Evolutionary conservation across 2,329 filamentous ascomycete genomes (phyloP), one percentile per base, ranked within the genome.

Genomic region (Didymella segeticola): DNA sequence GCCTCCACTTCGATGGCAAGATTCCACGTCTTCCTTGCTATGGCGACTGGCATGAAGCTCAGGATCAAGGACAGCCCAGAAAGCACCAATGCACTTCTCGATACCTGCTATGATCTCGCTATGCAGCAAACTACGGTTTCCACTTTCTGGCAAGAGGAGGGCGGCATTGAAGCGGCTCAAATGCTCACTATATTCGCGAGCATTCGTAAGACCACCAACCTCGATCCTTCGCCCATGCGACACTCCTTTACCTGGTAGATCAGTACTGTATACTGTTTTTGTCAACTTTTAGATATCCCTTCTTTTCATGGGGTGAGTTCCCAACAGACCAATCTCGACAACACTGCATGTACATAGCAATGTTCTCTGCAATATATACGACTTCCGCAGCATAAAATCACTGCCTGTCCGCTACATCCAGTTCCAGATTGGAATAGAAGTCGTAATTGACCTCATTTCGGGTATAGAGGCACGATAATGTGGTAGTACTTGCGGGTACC

Each of bases 11-110:
- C 61, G 6, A 73, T 74, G 69, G 72, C 69, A 0, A 63, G 72
- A 11, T 74, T 73, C 38, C 70, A 72, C 31, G 70, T 74, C 11
- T 74, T 74, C 46, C 60, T 73, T 30, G 68, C 70, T 9, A 73
- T 73, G 72, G 69, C 72, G 0, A 63, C 71, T 20, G 70, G 69
- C 3, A 72, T 73, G 71, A 73, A 73, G 39, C 38, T 72, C 11
- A 56, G 72, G 3, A 70, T 72, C 41, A 64, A 61, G 22, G 67
- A 69, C 34, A 59, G 60, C 11, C 56, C 61, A 0, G 71, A 73
- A 48, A 61, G 51, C 22, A 69, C 70, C 5, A 73, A 73, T 31
- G 58, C 70, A 0, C 51, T 74, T 10, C 68, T 74, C 10, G 67
- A 73, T 33, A 69, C 65, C 0, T 74, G 72, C 56, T 74, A 73